phyloP scores from a whole-genome alignment of 495 filamentous ascomycete genomes.

The Trichocladium uniseriatum region DNA sequence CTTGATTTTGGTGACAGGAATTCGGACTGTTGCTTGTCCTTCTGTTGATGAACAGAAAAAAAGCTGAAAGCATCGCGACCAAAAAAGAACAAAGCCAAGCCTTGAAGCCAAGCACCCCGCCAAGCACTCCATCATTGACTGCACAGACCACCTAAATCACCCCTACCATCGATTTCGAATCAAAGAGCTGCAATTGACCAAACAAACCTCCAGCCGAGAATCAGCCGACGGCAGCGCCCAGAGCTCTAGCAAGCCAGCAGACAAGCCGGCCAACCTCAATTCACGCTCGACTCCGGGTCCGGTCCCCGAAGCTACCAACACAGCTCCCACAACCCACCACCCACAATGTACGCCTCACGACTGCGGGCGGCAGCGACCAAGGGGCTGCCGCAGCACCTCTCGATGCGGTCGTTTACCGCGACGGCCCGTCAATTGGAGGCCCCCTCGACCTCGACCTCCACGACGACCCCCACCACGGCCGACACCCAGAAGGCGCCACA shows the following conservation, averaged over 20 bases:
- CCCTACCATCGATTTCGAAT: too few species aligned
- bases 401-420: constrained; percentile 28
- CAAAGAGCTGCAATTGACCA: too few species aligned
- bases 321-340: constrained; percentile 16
- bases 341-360: constrained; percentile 48
- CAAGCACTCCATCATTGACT: not conserved
- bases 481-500: constrained; percentile 48
- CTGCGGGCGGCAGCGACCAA: constrained; percentile 32
- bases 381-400: constrained; percentile 21
- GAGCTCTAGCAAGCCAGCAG: constrained; percentile 4
- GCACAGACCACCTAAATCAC: constrained; percentile 8
- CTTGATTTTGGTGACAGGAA: too few species aligned
- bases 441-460: not conserved
- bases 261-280: constrained; percentile 13
- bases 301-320: constrained; percentile 9
- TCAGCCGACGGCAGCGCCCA: constrained; percentile 12
- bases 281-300: constrained; percentile 8
- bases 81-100: not conserved
- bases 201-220: constrained; percentile 10
- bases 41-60: not conserved
- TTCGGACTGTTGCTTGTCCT: too few species aligned
- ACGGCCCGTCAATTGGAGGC: constrained; percentile 33
- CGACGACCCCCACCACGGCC: constrained; percentile 39
- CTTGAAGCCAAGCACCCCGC: not conserved
- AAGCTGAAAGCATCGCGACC: not conserved